phyloP scores from a whole-genome alignment of 176 grass and related monocot species.

The Pontederia crassipes region DNA sequence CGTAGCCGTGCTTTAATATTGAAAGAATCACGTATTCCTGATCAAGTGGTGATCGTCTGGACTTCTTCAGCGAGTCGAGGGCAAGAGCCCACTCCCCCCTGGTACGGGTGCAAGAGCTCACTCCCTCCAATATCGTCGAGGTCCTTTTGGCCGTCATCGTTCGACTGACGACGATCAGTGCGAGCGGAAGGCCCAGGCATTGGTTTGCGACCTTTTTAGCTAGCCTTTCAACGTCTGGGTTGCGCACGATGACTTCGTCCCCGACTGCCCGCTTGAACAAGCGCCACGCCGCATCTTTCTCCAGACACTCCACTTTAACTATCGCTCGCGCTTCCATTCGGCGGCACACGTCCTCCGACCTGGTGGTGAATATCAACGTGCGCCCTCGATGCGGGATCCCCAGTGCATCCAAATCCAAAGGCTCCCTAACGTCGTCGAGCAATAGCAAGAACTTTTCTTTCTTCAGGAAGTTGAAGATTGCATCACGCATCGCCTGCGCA shows the following conservation, averaged over 20 bases:
- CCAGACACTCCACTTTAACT: not conserved
- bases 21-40: too few species aligned
- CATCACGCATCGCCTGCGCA: too few species aligned
- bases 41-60: not conserved
- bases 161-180: not conserved
- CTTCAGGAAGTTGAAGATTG: slow-evolving; percentile 26
- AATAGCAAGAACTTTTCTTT: slow-evolving; percentile 23
- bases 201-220: not conserved
- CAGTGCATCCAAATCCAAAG: slow-evolving; percentile 21
- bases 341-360: slow-evolving; percentile 25
- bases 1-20: not conserved
- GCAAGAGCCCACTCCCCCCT: not conserved
- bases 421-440: slow-evolving; percentile 33
- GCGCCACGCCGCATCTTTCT: too few species aligned
- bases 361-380: slow-evolving; percentile 24
- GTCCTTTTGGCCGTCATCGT: not conserved
- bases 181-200: not conserved
- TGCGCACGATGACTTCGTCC: too few species aligned
- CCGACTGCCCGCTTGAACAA: too few species aligned
- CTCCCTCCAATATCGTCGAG: too few species aligned
- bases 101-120: too few species aligned
- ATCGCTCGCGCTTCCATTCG: slow-evolving; percentile 18
- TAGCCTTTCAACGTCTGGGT: not conserved
- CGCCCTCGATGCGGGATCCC: slow-evolving; percentile 22
- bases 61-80: not conserved